phyloP scores from a whole-genome alignment of 352 stramenopile genomes.

The Phytophthora constricta region DNA sequence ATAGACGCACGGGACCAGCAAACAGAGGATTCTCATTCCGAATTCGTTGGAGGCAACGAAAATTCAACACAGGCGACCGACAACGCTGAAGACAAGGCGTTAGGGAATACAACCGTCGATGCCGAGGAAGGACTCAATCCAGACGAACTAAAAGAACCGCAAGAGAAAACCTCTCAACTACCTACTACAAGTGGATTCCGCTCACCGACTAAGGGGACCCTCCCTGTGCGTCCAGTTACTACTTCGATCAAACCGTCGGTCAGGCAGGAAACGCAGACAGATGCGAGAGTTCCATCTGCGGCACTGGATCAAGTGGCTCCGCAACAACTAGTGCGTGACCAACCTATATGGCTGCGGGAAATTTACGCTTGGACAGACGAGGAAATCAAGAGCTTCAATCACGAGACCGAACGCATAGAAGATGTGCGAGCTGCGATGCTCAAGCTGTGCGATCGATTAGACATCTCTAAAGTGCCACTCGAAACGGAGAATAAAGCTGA shows the following conservation, averaged over 20 bases:
- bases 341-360: constrained; percentile 30
- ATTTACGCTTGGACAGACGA: constrained; percentile 56
- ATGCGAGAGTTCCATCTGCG: neutral
- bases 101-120: neutral
- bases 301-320: neutral
- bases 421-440: constrained; percentile 48
- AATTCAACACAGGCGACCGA: neutral
- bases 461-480: constrained; percentile 17
- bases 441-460: constrained; percentile 35
- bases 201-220: neutral
- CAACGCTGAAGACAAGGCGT: neutral
- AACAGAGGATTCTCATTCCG: neutral
- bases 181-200: neutral
- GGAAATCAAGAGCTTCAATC: constrained; percentile 52
- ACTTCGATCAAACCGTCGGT: neutral
- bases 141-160: neutral
- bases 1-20: too few relatives aligned
- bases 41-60: neutral
- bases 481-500: constrained; percentile 9
- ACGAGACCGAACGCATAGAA: constrained; percentile 50
- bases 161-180: neutral
- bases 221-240: neutral
- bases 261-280: neutral
- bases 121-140: neutral
- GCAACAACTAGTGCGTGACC: neutral